Conservation (phyloP, 2,329 filamentous ascomycete genomes). For the Exutisphaerella laricina region DNA sequence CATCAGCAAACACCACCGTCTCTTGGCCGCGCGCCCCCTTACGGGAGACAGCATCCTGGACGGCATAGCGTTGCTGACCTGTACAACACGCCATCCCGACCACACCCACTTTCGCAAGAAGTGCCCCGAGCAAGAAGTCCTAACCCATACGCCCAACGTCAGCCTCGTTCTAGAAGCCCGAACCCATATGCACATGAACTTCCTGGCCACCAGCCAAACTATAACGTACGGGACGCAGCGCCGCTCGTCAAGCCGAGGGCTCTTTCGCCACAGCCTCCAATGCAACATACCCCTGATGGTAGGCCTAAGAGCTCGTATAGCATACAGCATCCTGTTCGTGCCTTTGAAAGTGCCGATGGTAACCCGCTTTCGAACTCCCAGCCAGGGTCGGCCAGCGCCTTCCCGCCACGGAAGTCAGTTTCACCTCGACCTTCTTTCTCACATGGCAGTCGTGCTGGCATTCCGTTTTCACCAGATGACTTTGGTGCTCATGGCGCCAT, state of each 20-base stretch:
- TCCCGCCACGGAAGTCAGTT: constrained; percentile 62
- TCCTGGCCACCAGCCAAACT: constrained; percentile 17
- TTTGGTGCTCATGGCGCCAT: constrained; percentile 62
- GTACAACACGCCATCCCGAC: constrained; percentile 30
- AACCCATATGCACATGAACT: constrained; percentile 8
- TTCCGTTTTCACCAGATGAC: constrained; percentile 70
- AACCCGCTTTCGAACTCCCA: constrained; percentile 38
- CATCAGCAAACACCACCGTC: constrained; percentile 27
- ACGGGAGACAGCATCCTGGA: constrained; percentile 20
- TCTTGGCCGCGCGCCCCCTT: constrained; percentile 17
- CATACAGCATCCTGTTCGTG: constrained; percentile 30
- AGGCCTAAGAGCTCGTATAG: constrained; percentile 26
- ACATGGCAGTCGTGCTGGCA: constrained; percentile 48
- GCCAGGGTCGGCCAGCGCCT: constrained; percentile 13
- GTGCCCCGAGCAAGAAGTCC: constrained; percentile 31
- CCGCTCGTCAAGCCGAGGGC: constrained; percentile 31
- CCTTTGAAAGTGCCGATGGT: constrained; percentile 30
- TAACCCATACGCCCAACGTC: constrained; percentile 15
- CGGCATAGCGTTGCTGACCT: constrained; percentile 32
- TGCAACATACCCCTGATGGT: constrained; percentile 14
- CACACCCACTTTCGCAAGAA: constrained; percentile 35
- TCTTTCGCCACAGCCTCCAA: constrained; percentile 25
- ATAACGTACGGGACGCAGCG: constrained; percentile 14
- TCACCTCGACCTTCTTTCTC: constrained; percentile 58
- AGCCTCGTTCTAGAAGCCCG: neutral